phyloP scores from a whole-genome alignment of 352 stramenopile genomes.

The Phytophthora niederhauseri region DNA sequence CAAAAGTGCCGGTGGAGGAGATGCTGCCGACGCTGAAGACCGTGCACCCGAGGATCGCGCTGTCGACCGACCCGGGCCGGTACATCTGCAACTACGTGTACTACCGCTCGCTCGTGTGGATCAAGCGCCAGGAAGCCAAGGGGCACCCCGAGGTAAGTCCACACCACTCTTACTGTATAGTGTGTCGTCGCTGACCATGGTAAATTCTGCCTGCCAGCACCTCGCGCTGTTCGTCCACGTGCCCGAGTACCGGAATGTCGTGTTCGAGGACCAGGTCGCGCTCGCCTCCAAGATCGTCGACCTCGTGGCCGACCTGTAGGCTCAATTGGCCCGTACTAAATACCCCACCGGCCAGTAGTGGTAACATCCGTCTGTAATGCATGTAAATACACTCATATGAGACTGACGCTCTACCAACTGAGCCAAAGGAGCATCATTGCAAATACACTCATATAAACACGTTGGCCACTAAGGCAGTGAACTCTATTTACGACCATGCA shows the following conservation, averaged over 20 bases:
- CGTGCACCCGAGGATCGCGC: conserved; percentile 36
- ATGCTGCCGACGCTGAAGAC: conserved; percentile 48
- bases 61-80: conserved; percentile 78
- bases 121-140: conserved; percentile 46
- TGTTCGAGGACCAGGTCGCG: conserved; percentile 63
- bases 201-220: conserved; percentile 38
- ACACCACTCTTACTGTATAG: background rate
- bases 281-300: conserved; percentile 68
- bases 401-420: no score
- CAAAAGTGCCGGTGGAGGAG: conserved; percentile 60
- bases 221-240: conserved; percentile 82
- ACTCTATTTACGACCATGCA: background rate
- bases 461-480: background rate
- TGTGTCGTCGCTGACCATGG: background rate
- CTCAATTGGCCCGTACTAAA: background rate
- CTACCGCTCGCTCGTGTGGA: conserved; percentile 77
- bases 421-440: no score
- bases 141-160: conserved; percentile 34
- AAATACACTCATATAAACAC: background rate
- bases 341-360: no score
- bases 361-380: background rate
- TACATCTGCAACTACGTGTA: conserved; percentile 92
- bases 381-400: background rate
- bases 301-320: conserved; percentile 42
- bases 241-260: conserved; percentile 62